phyloP scores from a whole-genome alignment of 192 early-diverging fungal genomes.

The Gaertneriomyces semiglobifer region DNA sequence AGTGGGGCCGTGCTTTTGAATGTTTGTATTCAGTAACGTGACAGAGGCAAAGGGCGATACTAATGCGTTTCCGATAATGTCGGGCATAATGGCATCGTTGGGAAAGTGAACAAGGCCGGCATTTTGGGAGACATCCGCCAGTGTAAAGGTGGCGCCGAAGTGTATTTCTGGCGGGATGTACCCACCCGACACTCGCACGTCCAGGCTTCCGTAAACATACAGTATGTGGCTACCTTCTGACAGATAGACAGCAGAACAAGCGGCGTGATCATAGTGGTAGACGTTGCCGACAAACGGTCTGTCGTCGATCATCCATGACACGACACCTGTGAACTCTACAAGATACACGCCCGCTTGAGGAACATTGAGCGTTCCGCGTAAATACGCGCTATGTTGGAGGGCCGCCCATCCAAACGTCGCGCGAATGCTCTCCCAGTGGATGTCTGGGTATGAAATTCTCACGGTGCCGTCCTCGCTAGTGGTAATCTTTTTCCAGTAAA shows the following conservation, averaged over 20 bases:
- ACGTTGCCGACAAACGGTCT: conserved; percentile 58
- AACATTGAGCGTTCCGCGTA: conserved; percentile 42
- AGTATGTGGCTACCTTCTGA: conserved; percentile 51
- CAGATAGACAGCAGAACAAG: conserved; percentile 41
- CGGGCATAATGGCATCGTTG: conserved; percentile 42
- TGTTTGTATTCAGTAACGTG: conserved; percentile 44
- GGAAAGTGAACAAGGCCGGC: conserved; percentile 33
- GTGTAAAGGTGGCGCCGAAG: conserved; percentile 30
- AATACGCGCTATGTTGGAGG: conserved; percentile 47
- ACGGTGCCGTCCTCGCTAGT: conserved; percentile 53
- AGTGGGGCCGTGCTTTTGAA: conserved; percentile 1
- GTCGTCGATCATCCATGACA: conserved; percentile 64
- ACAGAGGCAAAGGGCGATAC: conserved; percentile 42
- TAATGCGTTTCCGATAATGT: conserved; percentile 38
- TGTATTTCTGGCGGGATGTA: conserved; percentile 38
- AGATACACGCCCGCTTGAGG: conserved; percentile 39
- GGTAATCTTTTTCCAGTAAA: conserved; percentile 53
- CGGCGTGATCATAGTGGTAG: conserved; percentile 54
- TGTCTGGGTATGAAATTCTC: conserved; percentile 42
- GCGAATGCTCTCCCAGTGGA: conserved; percentile 61
- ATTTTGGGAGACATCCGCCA: conserved; percentile 11
- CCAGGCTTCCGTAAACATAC: conserved; percentile 58
- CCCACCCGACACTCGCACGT: conserved; percentile 69
- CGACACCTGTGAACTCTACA: conserved; percentile 46
- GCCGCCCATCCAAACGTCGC: conserved; percentile 54